Evolutionary conservation across 257 asterid genomes (phyloP), one percentile per base, ranked within the genome.

Genomic region (Solanum dulcamara): DNA sequence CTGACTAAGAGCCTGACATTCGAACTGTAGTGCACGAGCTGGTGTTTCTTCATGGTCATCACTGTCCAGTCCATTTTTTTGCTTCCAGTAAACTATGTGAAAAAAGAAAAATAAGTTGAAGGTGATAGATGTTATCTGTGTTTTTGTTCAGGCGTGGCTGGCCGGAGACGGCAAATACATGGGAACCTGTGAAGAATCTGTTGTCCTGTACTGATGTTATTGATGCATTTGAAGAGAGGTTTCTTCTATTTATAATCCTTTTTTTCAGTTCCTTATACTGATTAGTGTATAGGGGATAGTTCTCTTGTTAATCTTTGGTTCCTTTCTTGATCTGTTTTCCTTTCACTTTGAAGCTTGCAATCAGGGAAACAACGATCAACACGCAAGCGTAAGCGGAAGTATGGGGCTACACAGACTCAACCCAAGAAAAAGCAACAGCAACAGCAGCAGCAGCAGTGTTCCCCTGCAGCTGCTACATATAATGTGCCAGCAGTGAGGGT

Each of bases 181-280:
- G 99, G 99, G 99, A 96, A 91, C 99, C 99, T 20, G 81, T 91
- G 84, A 92, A 89, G 62, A 94, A 96, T 89, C 87, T 96, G 86
- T 22, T 85, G 89, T 93, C 92, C 70, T 89, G 92, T 86, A 89
- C 91, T 1, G 97, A 95, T 92, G 68, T 94, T 62, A 89, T 96
- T 53, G 98, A 94, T 68, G 90, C 93, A 42, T 96, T 91, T 86
- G 98, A 94, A 88, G 97, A 93, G 72, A 96, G 98, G 98, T 96
- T 38, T 81, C 40, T 46, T 46, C 62, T 77, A 15, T 77, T 77
- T 77, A 26, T 28, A 48, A 40, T 88, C 80, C 82, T 66, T 70
- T 62, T 84, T 86, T 75, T 37, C 81, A 66, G 28, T 55, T 80
- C 74, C 48, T 83, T 77, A 14, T 13, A 81, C 42, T 85, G 30